Base-by-base conservation (phyloP, 257 asterid species). In the Solanum peruvianum region DNA sequence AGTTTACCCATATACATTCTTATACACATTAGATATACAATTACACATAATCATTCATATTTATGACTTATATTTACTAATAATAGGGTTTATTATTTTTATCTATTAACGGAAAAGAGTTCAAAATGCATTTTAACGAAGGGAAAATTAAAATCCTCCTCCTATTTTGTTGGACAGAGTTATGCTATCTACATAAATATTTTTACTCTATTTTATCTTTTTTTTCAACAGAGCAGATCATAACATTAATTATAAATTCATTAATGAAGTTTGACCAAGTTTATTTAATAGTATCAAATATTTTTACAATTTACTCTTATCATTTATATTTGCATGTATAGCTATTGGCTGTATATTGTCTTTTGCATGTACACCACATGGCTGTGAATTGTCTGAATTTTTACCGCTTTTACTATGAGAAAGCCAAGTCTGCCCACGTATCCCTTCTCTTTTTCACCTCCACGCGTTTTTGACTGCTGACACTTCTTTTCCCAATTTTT, bases 401-500 rank as follows among this genome's bases (percentile, higher is more conserved):
- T 67, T 27, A 16, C 27, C 41, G 27, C 9, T 44, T 44, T 33
- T 58, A 77, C 52, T 37, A 6, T 42, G 89, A 27, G 76, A 89
- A 82, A 86, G 80, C 89, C 88, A 84, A 87, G 35, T 87, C 84
- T 66, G 88, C 85, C 91, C 91, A 89, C 88, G 86, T 89, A 27
- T 64, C 18, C 16, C 27, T 27, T 44, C 12, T 64, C 78, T 16
- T 42, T 42, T 49, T 35, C 47, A 35, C 29, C 47, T 20, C 80
- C 80, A 72, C 88, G 69, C 88, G 86, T 76, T 44, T 75, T 64
- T 42, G 52, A 35, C 58, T 3, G 64, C 21, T 23, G 64, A 9
- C 18, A 20, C 29, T 35, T 29, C 29, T 47, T 47, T 47, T 2
- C 27, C n/a, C 58, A 5, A 67, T 21, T 18, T 18, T 69, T 37